Base-by-base conservation (phyloP, 1,139 yeast genomes). In the Kluyveromyces marxianus region DNA sequence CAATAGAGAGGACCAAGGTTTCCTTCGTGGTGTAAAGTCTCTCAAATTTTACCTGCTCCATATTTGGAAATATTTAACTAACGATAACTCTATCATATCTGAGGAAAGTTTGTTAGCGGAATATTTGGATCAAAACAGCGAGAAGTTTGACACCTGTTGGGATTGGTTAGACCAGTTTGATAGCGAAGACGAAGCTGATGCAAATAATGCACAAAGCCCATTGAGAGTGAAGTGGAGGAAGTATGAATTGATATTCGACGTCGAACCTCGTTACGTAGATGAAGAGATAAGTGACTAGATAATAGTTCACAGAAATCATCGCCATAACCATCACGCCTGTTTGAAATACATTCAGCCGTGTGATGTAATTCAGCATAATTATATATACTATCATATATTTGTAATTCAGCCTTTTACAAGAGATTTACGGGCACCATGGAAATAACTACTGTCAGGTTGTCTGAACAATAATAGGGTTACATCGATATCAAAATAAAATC, bases 11-110 rank as follows among this genome's bases (percentile, higher is more conserved):
- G 99, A 94, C 66, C 63, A 68, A 53, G 99, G 99, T 1, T 94
- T 88, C 63, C 68, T 90, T 41, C 74, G 92, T 40, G 99, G 99
- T 0, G 65, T 94, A 39, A 67, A 70, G 39, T 79, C 94, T 14
- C 70, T 94, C 44, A 74, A 75, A 26, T 70, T 69, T 46, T 87
- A 88, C 60, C 80, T 87, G 53, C 69, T 70, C 54, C 54, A 68
- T 35, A 74, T 83, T 51, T 82, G 79, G 68, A 63, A 67, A 42
- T 68, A 74, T 35, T 58, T 81, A 42, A 71, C 79, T 2, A 68
- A 67, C 3, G 59, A 54, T 37, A 53, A 53, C 14, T 67, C 65
- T 39, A 44, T 58, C 25, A 60, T 62, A 25, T 58, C 56, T 33
- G 62, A 55, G 24, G 59, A 58, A 3, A 56, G 59, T 1, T 54